Evolutionary conservation across 768 basidiomycete species (phyloP).

Genomic region (Paxillus involutus): DNA sequence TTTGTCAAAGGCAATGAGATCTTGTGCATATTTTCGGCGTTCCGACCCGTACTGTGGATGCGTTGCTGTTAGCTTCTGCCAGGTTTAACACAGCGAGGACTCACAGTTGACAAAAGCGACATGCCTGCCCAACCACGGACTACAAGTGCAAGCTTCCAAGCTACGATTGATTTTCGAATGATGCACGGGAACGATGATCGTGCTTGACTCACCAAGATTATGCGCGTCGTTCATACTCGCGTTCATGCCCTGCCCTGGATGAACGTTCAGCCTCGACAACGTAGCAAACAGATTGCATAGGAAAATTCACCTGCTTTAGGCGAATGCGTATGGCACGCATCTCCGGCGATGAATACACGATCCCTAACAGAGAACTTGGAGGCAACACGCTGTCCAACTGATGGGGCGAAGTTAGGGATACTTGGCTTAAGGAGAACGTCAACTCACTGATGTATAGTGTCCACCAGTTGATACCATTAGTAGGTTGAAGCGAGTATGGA

Average conservation of each 20-base stretch:
- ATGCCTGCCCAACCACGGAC: constrained; percentile 46
- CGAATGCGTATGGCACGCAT: constrained; percentile 50
- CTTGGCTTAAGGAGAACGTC: not conserved
- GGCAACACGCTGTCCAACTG: constrained; percentile 58
- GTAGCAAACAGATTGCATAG: not conserved
- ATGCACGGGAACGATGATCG: not conserved
- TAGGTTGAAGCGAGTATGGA: constrained; percentile 38
- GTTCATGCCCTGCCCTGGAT: constrained; percentile 52
- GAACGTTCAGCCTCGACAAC: constrained; percentile 14
- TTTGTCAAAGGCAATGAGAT: constrained; percentile 55
- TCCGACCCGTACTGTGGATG: constrained; percentile 49
- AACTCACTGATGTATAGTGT: constrained; percentile 48
- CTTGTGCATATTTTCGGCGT: constrained; percentile 52
- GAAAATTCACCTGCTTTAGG: constrained; percentile 38
- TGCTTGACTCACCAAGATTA: constrained; percentile 41
- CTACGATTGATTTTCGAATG: constrained; percentile 18
- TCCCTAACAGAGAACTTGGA: constrained; percentile 46
- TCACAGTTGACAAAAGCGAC: constrained; percentile 46
- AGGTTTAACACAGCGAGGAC: constrained; percentile 7
- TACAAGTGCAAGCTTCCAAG: constrained; percentile 56
- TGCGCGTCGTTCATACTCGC: constrained; percentile 55
- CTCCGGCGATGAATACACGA: constrained; percentile 57
- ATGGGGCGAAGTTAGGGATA: not conserved
- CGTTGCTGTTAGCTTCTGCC: not conserved
- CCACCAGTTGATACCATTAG: constrained; percentile 45